phyloP scores from a whole-genome alignment of 257 asterid species.

The Solanum gandarillasii region DNA sequence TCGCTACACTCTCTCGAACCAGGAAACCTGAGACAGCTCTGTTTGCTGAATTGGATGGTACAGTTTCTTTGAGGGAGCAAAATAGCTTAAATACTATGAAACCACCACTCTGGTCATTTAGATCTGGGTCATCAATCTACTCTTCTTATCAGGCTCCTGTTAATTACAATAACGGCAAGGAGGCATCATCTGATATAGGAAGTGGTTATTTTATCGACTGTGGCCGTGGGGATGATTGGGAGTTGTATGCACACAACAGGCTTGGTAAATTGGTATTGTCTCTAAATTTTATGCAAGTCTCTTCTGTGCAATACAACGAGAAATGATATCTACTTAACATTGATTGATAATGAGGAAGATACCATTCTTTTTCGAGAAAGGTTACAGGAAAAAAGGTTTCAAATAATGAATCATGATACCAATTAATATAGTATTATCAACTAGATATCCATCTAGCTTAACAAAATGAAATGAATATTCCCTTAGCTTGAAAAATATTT shows the following conservation, averaged over 20 bases:
- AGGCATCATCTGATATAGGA: slow-evolving; percentile 40
- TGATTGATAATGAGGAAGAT: not conserved
- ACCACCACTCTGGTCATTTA: slow-evolving; percentile 84
- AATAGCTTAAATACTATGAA: slow-evolving; percentile 33
- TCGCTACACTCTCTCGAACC: not conserved
- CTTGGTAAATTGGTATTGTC: slow-evolving; percentile 62
- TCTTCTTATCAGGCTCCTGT: slow-evolving; percentile 79
- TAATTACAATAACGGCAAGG: slow-evolving; percentile 21
- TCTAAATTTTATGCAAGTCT: not conserved
- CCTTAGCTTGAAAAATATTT: not conserved
- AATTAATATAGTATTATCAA: not conserved
- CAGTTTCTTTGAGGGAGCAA: slow-evolving; percentile 50
- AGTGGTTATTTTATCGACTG: slow-evolving; percentile 67
- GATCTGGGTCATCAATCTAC: slow-evolving; percentile 69
- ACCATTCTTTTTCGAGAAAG: not conserved
- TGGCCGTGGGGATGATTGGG: slow-evolving; percentile 91
- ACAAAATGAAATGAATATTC: not conserved
- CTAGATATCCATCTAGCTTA: not conserved
- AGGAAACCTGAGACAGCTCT: slow-evolving; percentile 69
- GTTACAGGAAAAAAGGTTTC: not conserved
- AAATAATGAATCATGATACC: not conserved
- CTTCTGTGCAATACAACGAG: not conserved
- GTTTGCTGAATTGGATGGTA: slow-evolving; percentile 83
- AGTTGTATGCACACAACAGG: slow-evolving; percentile 68
- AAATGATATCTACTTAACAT: not conserved